Percentiles rank a stretch among this genome's conserved stretches.
Evolutionary conservation across 768 basidiomycete genomes (phyloP).

Genomic region (Tylopilus rubrobrunneus): DNA sequence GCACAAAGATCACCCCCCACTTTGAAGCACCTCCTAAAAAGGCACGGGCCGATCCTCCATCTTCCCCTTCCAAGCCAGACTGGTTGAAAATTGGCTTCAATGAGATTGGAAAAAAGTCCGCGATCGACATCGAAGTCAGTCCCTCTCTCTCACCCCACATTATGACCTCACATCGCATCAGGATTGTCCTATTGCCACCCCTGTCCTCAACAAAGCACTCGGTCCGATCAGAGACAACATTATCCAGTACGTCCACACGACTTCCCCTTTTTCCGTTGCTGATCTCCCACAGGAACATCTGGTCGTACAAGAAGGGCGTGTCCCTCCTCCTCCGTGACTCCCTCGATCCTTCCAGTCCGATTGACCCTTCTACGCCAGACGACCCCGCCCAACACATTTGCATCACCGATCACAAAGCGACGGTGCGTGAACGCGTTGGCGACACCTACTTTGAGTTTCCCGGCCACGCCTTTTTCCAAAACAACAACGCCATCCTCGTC

Average conservation of each 20-base stretch:
- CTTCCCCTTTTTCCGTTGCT: too few species aligned
- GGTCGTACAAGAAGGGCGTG: too few species aligned
- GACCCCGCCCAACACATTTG: too few species aligned
- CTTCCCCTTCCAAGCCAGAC: conserved; percentile 39
- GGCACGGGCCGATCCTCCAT: conserved; percentile 8
- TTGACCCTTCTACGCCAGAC: too few species aligned
- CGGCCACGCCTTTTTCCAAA: too few species aligned
- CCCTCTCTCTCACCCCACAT: background rate
- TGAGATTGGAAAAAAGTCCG: conserved; percentile 61
- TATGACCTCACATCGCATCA: conserved; percentile 24
- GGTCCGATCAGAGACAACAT: conserved; percentile 60
- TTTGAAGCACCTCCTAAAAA: conserved; percentile 73
- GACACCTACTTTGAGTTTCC: too few species aligned
- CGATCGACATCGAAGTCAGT: conserved; percentile 87
- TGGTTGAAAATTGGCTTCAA: conserved; percentile 93
- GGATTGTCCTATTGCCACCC: conserved; percentile 92
- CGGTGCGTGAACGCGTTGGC: too few species aligned
- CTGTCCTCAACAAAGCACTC: conserved; percentile 69
- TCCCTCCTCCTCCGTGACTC: too few species aligned
- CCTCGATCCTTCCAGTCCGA: too few species aligned
- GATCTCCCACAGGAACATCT: too few species aligned
- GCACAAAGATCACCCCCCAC: conserved; percentile 97
- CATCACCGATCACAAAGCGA: too few species aligned
- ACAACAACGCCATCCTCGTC: too few species aligned
- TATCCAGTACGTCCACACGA: conserved; percentile 37